Evolutionary conservation across 306 rosid genomes (phyloP).

Genomic region (Cucurbita maxima): DNA sequence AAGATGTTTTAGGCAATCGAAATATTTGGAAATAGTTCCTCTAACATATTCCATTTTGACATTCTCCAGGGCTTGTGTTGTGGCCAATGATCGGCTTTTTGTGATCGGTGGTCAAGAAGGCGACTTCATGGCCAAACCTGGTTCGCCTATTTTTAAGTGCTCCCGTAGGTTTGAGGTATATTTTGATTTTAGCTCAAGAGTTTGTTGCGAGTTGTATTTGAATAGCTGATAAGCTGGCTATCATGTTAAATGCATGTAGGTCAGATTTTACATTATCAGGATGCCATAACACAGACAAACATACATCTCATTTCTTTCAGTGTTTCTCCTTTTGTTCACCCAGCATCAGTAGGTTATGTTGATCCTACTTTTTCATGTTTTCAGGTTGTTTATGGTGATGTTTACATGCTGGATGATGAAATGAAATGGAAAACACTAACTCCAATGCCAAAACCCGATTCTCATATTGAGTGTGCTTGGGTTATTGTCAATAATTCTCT

Average conservation of each 20-base stretch:
- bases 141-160: constrained; percentile 88
- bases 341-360: neutral
- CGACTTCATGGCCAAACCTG: constrained; percentile 92
- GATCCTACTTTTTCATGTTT: constrained; percentile 3
- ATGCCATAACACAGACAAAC: neutral
- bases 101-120: constrained; percentile 95
- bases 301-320: neutral
- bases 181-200: neutral
- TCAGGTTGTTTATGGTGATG: constrained; percentile 77
- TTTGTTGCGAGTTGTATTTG: neutral
- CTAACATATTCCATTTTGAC: neutral
- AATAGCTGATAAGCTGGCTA: neutral
- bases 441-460: constrained; percentile 72
- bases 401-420: constrained; percentile 63
- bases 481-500: constrained; percentile 60
- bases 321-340: neutral
- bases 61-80: constrained; percentile 60
- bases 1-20: neutral
- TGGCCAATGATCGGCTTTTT: constrained; percentile 39
- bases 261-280: neutral
- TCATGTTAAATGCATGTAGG: neutral
- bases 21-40: neutral
- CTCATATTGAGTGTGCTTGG: constrained; percentile 82
- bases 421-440: constrained; percentile 74
- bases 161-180: constrained; percentile 81